Percentiles rank a stretch among this genome's conserved stretches.
Evolutionary conservation across 768 basidiomycete species (phyloP).

Genomic region (Leccinum sublutescens): DNA sequence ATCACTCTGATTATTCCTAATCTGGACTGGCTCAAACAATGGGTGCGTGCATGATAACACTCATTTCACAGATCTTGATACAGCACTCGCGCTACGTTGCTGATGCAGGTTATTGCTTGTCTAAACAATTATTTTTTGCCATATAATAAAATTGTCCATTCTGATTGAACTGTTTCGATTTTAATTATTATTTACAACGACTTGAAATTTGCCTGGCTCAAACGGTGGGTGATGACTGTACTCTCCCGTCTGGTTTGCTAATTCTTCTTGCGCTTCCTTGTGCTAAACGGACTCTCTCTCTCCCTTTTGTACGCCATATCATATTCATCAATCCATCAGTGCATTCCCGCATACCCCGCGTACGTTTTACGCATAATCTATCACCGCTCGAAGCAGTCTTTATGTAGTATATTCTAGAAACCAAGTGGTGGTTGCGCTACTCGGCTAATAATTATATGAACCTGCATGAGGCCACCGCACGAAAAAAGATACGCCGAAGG

Average conservation of each 20-base stretch:
- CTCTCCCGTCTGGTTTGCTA: constrained; percentile 1
- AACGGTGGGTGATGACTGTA: no score
- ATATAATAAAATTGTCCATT: no score
- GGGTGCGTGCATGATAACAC: no score
- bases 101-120: no score
- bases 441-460: neutral
- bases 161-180: no score
- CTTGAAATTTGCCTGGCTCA: no score
- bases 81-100: no score
- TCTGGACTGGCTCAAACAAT: no score
- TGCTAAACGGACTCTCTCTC: constrained; percentile 3
- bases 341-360: neutral
- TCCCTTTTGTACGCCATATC: constrained; percentile 1
- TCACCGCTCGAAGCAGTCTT: constrained; percentile 11
- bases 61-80: no score
- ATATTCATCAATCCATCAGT: neutral
- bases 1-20: no score
- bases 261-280: constrained; percentile 11
- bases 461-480: neutral
- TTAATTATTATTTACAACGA: no score
- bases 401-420: constrained; percentile 1
- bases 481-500: constrained; percentile 46
- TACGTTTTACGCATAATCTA: neutral
- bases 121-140: no score
- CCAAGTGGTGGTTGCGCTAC: neutral